These are phyloP conservation scores for Volvariella volvacea DNA, from an alignment of 1,284 basidiomycete species.

Conservation along the genomic window DNA sequence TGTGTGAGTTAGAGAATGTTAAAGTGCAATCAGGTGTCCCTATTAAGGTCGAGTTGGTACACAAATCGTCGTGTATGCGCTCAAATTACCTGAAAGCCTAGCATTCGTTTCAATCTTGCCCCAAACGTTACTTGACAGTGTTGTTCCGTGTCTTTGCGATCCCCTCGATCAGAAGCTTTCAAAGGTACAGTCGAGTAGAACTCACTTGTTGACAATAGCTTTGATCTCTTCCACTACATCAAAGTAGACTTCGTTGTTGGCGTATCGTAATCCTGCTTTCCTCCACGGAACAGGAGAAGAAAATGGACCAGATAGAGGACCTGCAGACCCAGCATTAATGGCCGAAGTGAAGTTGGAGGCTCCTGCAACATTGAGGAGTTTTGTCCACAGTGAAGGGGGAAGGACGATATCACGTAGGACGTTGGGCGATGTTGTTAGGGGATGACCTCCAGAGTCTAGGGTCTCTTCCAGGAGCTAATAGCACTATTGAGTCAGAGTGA, in stretches of 20 bases:
- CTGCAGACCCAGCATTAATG: constrained; percentile 33
- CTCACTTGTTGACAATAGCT: constrained; percentile 79
- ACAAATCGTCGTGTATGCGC: not conserved
- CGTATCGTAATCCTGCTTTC: constrained; percentile 77
- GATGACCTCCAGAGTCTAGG: constrained; percentile 86
- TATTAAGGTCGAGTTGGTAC: constrained; percentile 17
- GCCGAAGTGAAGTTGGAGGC: constrained; percentile 34
- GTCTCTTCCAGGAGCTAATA: constrained; percentile 88
- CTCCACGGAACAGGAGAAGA: constrained; percentile 95
- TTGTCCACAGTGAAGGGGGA: constrained; percentile 79
- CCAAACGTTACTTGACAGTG: constrained; percentile 68
- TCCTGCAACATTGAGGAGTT: constrained; percentile 62
- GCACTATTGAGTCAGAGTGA: too few relatives aligned
- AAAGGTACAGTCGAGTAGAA: not conserved
- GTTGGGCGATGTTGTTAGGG: constrained; percentile 90
- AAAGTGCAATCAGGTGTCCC: constrained; percentile 87
- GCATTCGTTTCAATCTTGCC: constrained; percentile 81
- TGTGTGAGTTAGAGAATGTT: constrained; percentile 72
- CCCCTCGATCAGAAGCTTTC: not conserved
- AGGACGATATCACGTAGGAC: constrained; percentile 90
- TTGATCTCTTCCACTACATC: constrained; percentile 84
- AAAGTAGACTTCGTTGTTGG: constrained; percentile 92
- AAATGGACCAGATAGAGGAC: constrained; percentile 60
- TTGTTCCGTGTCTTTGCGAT: constrained; percentile 59
- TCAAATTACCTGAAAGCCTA: constrained; percentile 62